Percentiles rank a stretch among this genome's conserved stretches.
Evolutionary conservation across 2,329 filamentous ascomycete genomes (phyloP).

Genomic region (Penicillium sp.): DNA sequence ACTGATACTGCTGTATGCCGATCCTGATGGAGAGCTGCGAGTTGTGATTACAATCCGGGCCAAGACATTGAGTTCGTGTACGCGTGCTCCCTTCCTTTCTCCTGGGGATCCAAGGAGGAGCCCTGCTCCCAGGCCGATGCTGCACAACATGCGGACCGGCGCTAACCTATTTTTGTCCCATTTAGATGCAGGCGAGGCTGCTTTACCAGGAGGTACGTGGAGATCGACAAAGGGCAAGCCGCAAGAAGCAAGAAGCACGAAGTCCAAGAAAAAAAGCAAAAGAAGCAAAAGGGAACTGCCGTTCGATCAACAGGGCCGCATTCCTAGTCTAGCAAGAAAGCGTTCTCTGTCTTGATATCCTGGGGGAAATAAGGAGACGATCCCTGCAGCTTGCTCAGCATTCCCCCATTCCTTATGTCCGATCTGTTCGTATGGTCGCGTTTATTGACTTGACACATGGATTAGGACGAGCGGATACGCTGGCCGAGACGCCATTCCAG

Average conservation of each 20-base stretch:
- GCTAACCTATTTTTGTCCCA: constrained; percentile 16
- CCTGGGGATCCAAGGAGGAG: constrained; percentile 1
- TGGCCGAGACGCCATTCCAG: constrained; percentile 66
- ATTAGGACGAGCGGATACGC: constrained; percentile 58
- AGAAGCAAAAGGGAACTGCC: constrained; percentile 1
- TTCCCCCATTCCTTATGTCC: background rate
- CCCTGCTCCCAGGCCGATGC: constrained; percentile 11
- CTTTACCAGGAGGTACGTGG: constrained; percentile 78
- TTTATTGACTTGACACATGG: background rate
- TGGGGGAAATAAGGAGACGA: constrained; percentile 3
- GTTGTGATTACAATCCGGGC: constrained; percentile 67
- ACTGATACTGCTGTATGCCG: constrained; percentile 84
- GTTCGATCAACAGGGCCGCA: constrained; percentile 1
- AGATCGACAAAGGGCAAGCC: background rate
- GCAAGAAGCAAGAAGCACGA: constrained; percentile 21
- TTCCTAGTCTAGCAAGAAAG: background rate
- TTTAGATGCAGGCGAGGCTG: constrained; percentile 76
- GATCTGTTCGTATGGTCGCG: background rate
- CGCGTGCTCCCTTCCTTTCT: constrained; percentile 14
- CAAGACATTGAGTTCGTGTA: constrained; percentile 62
- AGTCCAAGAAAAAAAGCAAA: background rate
- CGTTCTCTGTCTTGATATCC: background rate
- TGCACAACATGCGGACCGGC: constrained; percentile 23
- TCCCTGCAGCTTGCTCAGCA: background rate
- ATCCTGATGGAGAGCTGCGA: constrained; percentile 75